These are phyloP conservation scores for Nicotiana attenuata DNA, from an alignment of 257 asterid species.

Conservation along the genomic window DNA sequence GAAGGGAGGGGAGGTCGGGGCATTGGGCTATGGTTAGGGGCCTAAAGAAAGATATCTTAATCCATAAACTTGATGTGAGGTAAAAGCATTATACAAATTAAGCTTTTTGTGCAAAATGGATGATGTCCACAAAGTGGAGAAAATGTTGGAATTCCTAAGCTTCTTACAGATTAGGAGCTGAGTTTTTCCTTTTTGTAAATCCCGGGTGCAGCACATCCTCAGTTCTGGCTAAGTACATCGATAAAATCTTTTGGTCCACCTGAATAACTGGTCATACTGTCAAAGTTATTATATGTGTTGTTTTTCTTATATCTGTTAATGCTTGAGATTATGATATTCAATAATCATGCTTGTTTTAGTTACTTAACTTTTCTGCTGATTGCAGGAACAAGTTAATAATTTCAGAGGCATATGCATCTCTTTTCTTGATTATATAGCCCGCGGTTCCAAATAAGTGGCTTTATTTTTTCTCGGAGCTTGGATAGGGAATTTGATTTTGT, in stretches of 20 bases:
- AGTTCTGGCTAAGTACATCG: not conserved
- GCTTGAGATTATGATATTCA: not conserved
- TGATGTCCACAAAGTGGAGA: not conserved
- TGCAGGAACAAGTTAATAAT: not conserved
- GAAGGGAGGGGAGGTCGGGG: not conserved
- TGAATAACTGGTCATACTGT: not conserved
- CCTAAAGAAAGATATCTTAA: not conserved
- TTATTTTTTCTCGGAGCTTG: not conserved
- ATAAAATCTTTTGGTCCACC: not conserved
- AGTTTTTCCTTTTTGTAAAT: conserved; percentile 2
- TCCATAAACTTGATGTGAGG: not conserved
- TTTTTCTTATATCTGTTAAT: not conserved
- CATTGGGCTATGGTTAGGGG: not conserved
- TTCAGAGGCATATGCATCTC: not conserved
- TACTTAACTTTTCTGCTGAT: not conserved
- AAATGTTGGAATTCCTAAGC: not conserved
- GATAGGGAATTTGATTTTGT: not conserved
- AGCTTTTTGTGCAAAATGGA: not conserved
- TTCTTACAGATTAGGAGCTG: not conserved
- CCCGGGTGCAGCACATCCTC: not conserved
- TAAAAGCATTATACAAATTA: not conserved
- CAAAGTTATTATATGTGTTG: not conserved
- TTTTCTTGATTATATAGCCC: not conserved
- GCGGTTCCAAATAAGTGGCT: not conserved
- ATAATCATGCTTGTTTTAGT: not conserved